Base-by-base conservation (phyloP, 164 flowering plant species). In the Dillenia suffruticosa region DNA sequence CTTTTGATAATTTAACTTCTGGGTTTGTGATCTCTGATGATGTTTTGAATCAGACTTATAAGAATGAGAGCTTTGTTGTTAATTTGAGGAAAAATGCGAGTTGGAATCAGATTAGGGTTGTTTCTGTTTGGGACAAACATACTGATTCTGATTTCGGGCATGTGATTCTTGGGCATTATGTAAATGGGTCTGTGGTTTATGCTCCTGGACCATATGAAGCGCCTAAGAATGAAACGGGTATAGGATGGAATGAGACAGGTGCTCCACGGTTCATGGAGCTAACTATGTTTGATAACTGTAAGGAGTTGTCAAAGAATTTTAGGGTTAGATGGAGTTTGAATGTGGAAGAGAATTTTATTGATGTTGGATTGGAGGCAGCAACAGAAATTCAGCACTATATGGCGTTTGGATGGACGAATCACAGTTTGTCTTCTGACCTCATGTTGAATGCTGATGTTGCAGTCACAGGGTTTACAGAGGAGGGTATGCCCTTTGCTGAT, bases 331-430 rank as follows among this genome's bases (percentile, higher is more conserved):
- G 99, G 99, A 86, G 84, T 2, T 57, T 91, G 74, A 70, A 65
- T 49, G 73, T 64, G 9, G 81, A 72, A 17, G 72, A 65, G 19
- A 67, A 73, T 61, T 57, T 54, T 61, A 79, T 94, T 49, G 96
- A 91, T 56, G 82, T 94, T 24, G 99, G 96, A 0, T 76, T 94
- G 59, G 99, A 94, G 73, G 97, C 93, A 1, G 88, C 75, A 6
- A 76, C 76, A 10, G 80, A 74, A 16, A 68, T 72, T 11, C 83
- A 71, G 70, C 72, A 82, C 47, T 94, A 91, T 60, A 74, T 94
- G 97, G 96, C 90, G 0, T 94, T 94, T 46, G 99, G 99, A 11
- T 94, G 99, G 99, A 95, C 95, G 0, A 67, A 82, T 54, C 93
- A 88, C 3, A 67, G 63, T 40, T 54, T 84, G 1, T 44, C 79